Conservation (phyloP, 1,284 basidiomycete genomes). For the Exsudoporus floridanus region DNA sequence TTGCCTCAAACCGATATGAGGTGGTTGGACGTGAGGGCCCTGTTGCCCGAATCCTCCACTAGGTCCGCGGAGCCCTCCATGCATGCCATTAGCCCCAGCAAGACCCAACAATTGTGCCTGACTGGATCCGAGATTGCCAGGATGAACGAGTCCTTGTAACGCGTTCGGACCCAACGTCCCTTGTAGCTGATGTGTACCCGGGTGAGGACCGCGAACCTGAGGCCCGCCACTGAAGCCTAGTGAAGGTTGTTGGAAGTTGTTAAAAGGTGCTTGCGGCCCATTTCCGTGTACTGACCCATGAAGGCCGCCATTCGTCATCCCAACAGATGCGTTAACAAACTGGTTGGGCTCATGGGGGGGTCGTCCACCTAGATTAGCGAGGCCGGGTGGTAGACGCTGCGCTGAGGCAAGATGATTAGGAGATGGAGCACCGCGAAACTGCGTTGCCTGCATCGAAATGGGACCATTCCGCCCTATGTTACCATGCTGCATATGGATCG, state of each 20-base stretch:
- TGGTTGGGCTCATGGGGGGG: constrained; percentile 76
- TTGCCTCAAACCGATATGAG: constrained; percentile 43
- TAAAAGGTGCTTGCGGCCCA: constrained; percentile 51
- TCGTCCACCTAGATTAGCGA: constrained; percentile 77
- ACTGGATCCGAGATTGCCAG: constrained; percentile 50
- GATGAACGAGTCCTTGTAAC: constrained; percentile 47
- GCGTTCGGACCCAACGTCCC: constrained; percentile 44
- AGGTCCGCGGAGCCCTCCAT: constrained; percentile 43
- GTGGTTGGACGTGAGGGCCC: constrained; percentile 44
- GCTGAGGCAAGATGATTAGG: constrained; percentile 52
- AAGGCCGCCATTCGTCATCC: constrained; percentile 45
- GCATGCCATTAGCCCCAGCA: constrained; percentile 39
- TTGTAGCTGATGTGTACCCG: constrained; percentile 51
- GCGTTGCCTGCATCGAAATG: constrained; percentile 58
- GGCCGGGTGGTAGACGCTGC: constrained; percentile 72
- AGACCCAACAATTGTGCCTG: constrained; percentile 46
- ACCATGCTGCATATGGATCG: constrained; percentile 53
- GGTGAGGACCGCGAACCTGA: constrained; percentile 52
- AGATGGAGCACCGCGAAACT: constrained; percentile 69
- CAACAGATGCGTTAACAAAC: constrained; percentile 53
- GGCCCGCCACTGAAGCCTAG: constrained; percentile 48
- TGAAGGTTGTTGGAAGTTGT: constrained; percentile 44
- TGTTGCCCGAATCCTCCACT: constrained; percentile 54
- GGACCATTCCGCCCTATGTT: constrained; percentile 49
- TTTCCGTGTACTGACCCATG: constrained; percentile 50